These are phyloP conservation scores for Penicillium paneum DNA, from an alignment of 2,329 filamentous ascomycete genomes.

Conservation along the genomic window DNA sequence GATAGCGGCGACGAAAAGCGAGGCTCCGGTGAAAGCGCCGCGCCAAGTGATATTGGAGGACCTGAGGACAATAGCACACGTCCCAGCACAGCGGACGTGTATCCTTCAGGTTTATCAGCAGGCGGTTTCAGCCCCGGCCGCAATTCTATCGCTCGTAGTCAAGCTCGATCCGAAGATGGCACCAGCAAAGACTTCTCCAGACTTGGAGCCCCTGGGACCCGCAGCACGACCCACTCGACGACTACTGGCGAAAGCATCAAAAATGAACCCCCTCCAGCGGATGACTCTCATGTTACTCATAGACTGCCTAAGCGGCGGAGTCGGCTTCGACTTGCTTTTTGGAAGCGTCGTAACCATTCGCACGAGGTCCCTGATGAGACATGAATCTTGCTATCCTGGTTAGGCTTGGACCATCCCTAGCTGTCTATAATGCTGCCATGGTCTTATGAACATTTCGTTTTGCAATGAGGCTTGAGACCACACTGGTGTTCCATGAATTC, in stretches of 20 bases:
- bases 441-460: conserved; percentile 27
- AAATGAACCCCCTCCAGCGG: conserved; percentile 22
- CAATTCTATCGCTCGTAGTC: conserved; percentile 19
- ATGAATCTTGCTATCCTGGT: conserved; percentile 18
- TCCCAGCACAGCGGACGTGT: conserved; percentile 31
- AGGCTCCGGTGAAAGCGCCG: conserved; percentile 26
- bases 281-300: conserved; percentile 24
- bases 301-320: conserved; percentile 38
- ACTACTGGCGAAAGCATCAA: conserved; percentile 28
- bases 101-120: conserved; percentile 19
- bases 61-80: conserved; percentile 29
- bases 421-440: conserved; percentile 24
- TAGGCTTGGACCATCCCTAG: conserved; percentile 1
- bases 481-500: conserved; percentile 31
- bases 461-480: conserved; percentile 25
- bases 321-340: conserved; percentile 42
- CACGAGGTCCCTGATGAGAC: conserved; percentile 34
- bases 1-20: conserved; percentile 43
- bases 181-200: conserved; percentile 23
- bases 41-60: conserved; percentile 30
- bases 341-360: conserved; percentile 37
- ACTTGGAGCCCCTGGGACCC: conserved; percentile 21
- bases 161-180: conserved; percentile 21
- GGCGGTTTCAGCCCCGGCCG: conserved; percentile 24
- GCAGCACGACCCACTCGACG: conserved; percentile 30